Conservation (phyloP, 148 eudicot species). For the Camellia lanceoleosa region DNA sequence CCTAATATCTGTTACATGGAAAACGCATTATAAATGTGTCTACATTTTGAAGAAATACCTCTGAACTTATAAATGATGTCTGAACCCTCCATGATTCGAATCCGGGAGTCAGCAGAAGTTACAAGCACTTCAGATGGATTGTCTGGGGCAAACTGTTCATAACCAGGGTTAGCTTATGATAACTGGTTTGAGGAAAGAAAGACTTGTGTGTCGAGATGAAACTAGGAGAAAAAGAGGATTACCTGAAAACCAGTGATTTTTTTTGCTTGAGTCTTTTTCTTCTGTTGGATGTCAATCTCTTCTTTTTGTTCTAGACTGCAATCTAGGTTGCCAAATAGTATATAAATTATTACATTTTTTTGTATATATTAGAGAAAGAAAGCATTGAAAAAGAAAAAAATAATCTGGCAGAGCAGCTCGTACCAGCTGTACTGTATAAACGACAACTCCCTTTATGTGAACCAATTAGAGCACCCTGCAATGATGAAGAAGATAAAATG, state of each 20-base stretch:
- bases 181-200: too few relatives aligned
- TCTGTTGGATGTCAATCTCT: constrained; percentile 55
- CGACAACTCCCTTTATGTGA: constrained; percentile 82
- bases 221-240: not conserved
- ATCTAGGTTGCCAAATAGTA: constrained; percentile 34
- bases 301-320: constrained; percentile 62
- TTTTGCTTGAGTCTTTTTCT: constrained; percentile 62
- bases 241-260: constrained; percentile 94
- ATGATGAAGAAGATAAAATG: not conserved
- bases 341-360: not conserved
- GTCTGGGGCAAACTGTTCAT: constrained; percentile 54
- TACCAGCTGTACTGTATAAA: constrained; percentile 66
- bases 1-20: not conserved
- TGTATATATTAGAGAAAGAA: not conserved
- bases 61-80: constrained; percentile 65
- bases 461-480: constrained; percentile 85
- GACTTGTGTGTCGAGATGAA: not conserved
- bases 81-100: constrained; percentile 63
- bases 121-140: constrained; percentile 78
- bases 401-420: constrained; percentile 2
- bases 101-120: constrained; percentile 86
- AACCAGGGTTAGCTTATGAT: constrained; percentile 14
- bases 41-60: constrained; percentile 38
- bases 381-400: not conserved
- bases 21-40: too few relatives aligned